Evolutionary conservation across 208 protist genomes (phyloP).

Genomic region (Leishmania braziliensis): DNA sequence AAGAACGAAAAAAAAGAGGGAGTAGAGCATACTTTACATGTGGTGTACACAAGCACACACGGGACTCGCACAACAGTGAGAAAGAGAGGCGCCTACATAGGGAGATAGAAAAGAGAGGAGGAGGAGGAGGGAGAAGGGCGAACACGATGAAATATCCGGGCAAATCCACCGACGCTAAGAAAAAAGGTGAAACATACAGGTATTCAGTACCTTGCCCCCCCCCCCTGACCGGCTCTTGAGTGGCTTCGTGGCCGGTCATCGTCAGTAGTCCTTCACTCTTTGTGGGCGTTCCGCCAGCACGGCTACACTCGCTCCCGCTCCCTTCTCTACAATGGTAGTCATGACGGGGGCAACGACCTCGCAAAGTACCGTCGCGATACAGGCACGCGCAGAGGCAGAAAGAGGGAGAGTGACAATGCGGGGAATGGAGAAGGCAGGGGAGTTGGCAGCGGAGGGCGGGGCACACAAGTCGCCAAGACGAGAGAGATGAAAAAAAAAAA

Average conservation of each 20-base stretch:
- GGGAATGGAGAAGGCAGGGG: not conserved
- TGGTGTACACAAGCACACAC: not conserved
- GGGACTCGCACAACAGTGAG: not conserved
- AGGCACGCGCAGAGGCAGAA: not conserved
- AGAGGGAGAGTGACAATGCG: not conserved
- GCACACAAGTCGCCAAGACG: slow-evolving; percentile 8
- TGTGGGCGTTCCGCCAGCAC: not conserved
- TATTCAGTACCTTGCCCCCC: not conserved
- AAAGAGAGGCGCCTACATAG: not conserved
- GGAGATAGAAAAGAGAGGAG: not conserved
- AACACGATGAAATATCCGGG: not conserved
- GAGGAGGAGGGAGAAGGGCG: not conserved
- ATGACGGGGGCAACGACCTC: not conserved
- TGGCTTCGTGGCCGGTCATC: not conserved
- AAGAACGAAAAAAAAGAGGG: slow-evolving; percentile 23
- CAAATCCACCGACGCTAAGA: not conserved
- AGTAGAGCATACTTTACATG: slow-evolving; percentile 1
- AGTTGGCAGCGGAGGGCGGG: not conserved
- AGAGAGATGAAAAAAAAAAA: slow-evolving; percentile 4
- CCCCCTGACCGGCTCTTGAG: not conserved
- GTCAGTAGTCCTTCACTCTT: not conserved
- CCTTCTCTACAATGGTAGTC: not conserved
- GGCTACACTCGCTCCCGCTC: not conserved
- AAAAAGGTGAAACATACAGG: not conserved
- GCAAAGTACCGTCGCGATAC: not conserved